Evolutionary conservation across 768 basidiomycete species (phyloP).

Genomic region (Roridomyces roridus): DNA sequence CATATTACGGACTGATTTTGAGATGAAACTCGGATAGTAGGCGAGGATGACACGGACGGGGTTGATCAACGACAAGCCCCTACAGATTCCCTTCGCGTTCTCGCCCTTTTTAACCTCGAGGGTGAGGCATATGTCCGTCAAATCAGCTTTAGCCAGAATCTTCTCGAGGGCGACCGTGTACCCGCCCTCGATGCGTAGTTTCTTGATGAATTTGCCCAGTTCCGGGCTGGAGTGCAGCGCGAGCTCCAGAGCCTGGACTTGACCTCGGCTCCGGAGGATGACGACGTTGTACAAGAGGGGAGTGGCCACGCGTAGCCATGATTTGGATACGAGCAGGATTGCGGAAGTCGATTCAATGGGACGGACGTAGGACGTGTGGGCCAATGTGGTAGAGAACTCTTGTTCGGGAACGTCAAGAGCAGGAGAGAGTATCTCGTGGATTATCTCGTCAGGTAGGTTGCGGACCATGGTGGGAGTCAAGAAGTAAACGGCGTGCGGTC

Average conservation of each 20-base stretch:
- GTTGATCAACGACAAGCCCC: neutral
- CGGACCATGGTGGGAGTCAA: neutral
- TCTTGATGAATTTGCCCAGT: constrained; percentile 8
- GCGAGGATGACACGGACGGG: constrained; percentile 1
- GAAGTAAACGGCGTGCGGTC: too few species aligned
- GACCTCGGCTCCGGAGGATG: constrained; percentile 11
- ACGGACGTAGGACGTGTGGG: neutral
- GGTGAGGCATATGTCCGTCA: constrained; percentile 1
- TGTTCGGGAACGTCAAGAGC: constrained; percentile 4
- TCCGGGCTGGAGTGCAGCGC: constrained; percentile 2
- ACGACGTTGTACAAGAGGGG: constrained; percentile 14
- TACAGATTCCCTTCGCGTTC: constrained; percentile 1
- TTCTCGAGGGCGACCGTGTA: constrained; percentile 6
- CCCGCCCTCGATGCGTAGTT: constrained; percentile 20
- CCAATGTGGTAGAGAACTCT: neutral
- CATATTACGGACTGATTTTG: neutral
- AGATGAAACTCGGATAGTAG: neutral
- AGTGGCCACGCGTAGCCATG: constrained; percentile 17
- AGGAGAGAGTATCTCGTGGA: constrained; percentile 9
- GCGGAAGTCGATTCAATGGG: constrained; percentile 11
- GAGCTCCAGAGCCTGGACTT: neutral
- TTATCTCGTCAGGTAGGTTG: constrained; percentile 8
- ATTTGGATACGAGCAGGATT: constrained; percentile 6
- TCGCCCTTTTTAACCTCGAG: neutral
- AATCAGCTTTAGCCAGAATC: constrained; percentile 1